These are phyloP conservation scores for Saksenaea vasiformis DNA, from an alignment of 371 early-diverging fungal genomes.

Conservation along the genomic window DNA sequence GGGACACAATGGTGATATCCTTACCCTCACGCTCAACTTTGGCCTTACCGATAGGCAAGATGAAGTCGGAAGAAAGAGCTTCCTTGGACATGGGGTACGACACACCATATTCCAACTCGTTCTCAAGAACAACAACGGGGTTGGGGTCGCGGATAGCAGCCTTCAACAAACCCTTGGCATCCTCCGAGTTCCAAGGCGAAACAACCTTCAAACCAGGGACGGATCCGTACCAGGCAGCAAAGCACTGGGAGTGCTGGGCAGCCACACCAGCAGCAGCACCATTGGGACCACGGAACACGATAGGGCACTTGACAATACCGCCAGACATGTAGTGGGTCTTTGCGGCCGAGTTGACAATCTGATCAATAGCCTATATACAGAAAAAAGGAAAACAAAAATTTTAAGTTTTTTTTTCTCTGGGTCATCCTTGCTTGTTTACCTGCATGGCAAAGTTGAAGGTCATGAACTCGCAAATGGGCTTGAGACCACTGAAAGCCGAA, in stretches of 20 bases:
- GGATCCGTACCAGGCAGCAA: conserved; percentile 98
- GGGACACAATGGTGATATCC: conserved; percentile 95
- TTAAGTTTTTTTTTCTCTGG: neutral
- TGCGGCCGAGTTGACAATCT: conserved; percentile 99
- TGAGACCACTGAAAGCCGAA: conserved; percentile 93
- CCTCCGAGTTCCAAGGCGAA: conserved; percentile 96
- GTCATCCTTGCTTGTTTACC: conserved; percentile 48
- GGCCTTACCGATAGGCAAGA: conserved; percentile 95
- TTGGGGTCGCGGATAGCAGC: conserved; percentile 98
- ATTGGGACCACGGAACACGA: conserved; percentile 99
- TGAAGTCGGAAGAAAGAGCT: conserved; percentile 86
- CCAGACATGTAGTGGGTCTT: conserved; percentile 99
- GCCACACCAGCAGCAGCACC: conserved; percentile 98
- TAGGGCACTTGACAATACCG: conserved; percentile 87
- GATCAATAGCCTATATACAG: conserved; percentile 91
- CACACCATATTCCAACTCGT: conserved; percentile 97
- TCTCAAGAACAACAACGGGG: conserved; percentile 98
- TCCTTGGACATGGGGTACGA: conserved; percentile 86
- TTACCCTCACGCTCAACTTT: conserved; percentile 91
- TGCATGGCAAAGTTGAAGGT: conserved; percentile 99
- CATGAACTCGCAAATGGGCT: conserved; percentile 99
- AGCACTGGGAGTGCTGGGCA: conserved; percentile 99
- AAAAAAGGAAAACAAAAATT: conserved; percentile 2
- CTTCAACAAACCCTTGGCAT: conserved; percentile 96
- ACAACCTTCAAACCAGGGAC: conserved; percentile 99